These are phyloP conservation scores for Balamuthia mandrillaris DNA, from an alignment of 208 protist species.

Conservation along the genomic window DNA sequence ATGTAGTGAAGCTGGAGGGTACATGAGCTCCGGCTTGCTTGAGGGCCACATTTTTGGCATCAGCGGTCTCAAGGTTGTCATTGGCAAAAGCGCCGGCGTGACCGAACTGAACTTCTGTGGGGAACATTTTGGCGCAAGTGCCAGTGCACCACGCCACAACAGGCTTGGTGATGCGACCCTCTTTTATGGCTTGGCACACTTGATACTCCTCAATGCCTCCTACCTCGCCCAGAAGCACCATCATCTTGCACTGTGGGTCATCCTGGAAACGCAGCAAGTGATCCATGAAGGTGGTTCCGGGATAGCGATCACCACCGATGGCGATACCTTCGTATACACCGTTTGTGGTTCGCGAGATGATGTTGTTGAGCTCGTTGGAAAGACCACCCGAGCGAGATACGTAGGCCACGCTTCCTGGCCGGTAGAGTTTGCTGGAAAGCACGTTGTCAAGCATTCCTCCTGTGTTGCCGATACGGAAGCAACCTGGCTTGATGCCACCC, in stretches of 20 bases:
- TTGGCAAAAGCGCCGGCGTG: slow-evolving; percentile 73
- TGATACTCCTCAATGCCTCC: slow-evolving; percentile 75
- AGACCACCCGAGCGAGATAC: slow-evolving; percentile 78
- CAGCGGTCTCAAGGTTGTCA: slow-evolving; percentile 64
- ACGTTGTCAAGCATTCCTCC: slow-evolving; percentile 70
- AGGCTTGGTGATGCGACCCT: slow-evolving; percentile 75
- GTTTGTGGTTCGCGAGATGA: slow-evolving; percentile 74
- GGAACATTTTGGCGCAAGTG: slow-evolving; percentile 75
- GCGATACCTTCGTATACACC: slow-evolving; percentile 81
- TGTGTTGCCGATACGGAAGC: slow-evolving; percentile 70
- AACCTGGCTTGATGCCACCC: slow-evolving; percentile 76
- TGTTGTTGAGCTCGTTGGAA: slow-evolving; percentile 85
- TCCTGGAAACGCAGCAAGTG: slow-evolving; percentile 75
- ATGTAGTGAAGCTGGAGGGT: slow-evolving; percentile 69
- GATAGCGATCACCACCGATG: slow-evolving; percentile 80
- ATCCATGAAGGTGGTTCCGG: slow-evolving; percentile 77
- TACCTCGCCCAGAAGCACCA: slow-evolving; percentile 80
- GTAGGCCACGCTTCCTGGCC: slow-evolving; percentile 78
- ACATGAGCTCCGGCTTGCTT: slow-evolving; percentile 70
- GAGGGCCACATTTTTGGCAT: slow-evolving; percentile 76
- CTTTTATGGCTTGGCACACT: slow-evolving; percentile 69
- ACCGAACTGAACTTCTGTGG: slow-evolving; percentile 78
- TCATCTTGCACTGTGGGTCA: slow-evolving; percentile 74
- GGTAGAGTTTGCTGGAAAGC: slow-evolving; percentile 77
- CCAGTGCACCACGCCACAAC: slow-evolving; percentile 80